Evolutionary conservation across 192 early-diverging fungal species (phyloP).

Genomic region (Chytriomyces sp.): DNA sequence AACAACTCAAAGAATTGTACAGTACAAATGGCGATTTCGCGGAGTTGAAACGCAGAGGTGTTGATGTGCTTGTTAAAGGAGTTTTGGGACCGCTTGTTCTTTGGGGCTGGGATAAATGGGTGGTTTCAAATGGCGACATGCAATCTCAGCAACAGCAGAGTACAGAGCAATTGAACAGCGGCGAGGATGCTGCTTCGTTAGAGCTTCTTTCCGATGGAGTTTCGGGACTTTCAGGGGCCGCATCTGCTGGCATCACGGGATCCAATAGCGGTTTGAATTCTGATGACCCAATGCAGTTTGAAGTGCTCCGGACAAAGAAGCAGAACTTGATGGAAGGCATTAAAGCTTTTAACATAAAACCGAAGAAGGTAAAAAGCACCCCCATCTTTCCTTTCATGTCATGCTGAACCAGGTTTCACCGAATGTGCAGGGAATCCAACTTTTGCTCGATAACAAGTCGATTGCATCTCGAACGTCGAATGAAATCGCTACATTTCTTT

Average conservation of each 20-base stretch:
- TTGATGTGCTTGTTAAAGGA: conserved; percentile 59
- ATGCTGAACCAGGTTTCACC: conserved; percentile 21
- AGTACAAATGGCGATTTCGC: conserved; percentile 56
- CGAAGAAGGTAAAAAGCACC: conserved; percentile 75
- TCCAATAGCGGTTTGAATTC: not conserved
- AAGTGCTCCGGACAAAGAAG: conserved; percentile 79
- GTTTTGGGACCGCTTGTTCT: conserved; percentile 52
- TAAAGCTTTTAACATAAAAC: conserved; percentile 79
- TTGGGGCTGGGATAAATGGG: conserved; percentile 49
- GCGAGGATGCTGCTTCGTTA: not conserved
- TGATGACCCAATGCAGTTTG: conserved; percentile 86
- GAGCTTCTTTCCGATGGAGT: not conserved
- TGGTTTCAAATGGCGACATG: not conserved
- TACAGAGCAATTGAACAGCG: not conserved
- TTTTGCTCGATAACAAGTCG: conserved; percentile 5
- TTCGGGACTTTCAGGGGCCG: not conserved
- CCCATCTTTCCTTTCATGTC: conserved; percentile 62
- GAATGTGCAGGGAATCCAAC: conserved; percentile 54
- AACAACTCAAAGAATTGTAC: conserved; percentile 60
- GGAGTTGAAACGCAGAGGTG: conserved; percentile 57
- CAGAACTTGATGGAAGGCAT: conserved; percentile 78
- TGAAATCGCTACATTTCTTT: conserved; percentile 77
- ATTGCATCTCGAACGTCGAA: conserved; percentile 28
- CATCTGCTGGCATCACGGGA: not conserved
- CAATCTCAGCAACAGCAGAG: conserved; percentile 8